Conservation (phyloP, 108 stramenopile species). For the Cyclotella sp. region DNA sequence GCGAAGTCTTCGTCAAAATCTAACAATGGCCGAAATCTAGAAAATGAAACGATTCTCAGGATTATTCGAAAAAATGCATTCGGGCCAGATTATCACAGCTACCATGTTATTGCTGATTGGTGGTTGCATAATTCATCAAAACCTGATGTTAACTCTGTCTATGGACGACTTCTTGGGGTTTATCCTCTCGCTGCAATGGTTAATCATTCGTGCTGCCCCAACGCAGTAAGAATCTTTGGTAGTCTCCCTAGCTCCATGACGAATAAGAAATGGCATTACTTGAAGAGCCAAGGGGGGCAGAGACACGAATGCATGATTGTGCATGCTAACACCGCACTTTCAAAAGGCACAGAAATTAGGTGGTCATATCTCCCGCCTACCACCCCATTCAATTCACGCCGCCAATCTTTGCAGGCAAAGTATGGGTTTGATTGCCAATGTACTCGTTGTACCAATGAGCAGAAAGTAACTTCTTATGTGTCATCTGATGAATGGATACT, state of each 20-base stretch:
- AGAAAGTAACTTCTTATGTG: conserved; percentile 1
- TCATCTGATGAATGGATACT: conserved; percentile 8
- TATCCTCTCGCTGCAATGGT: conserved; percentile 88
- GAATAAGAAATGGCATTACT: too few relatives aligned
- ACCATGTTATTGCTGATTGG: conserved; percentile 50
- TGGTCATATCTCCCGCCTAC: conserved; percentile 83
- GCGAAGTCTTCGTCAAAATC: conserved; percentile 2
- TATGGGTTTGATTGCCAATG: conserved; percentile 74
- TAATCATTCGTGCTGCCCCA: conserved; percentile 82
- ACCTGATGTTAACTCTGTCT: conserved; percentile 22
- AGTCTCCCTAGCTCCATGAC: conserved; percentile 14
- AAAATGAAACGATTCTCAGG: conserved; percentile 51
- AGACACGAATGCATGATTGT: conserved; percentile 71
- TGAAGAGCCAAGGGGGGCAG: background rate
- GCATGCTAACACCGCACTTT: conserved; percentile 57
- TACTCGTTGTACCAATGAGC: conserved; percentile 59
- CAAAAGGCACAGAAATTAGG: conserved; percentile 70
- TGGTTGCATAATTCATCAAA: conserved; percentile 28
- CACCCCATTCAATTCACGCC: conserved; percentile 50
- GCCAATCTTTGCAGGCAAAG: conserved; percentile 41
- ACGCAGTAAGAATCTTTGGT: conserved; percentile 75
- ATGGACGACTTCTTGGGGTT: conserved; percentile 65
- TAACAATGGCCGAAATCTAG: conserved; percentile 8
- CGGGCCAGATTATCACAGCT: conserved; percentile 81
- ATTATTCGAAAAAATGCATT: conserved; percentile 78